A percentile compares a stretch with the other conserved stretches of the same genome.
Evolutionary conservation across 2,329 filamentous ascomycete genomes (phyloP).

Genomic region (Seiridium cupressi): DNA sequence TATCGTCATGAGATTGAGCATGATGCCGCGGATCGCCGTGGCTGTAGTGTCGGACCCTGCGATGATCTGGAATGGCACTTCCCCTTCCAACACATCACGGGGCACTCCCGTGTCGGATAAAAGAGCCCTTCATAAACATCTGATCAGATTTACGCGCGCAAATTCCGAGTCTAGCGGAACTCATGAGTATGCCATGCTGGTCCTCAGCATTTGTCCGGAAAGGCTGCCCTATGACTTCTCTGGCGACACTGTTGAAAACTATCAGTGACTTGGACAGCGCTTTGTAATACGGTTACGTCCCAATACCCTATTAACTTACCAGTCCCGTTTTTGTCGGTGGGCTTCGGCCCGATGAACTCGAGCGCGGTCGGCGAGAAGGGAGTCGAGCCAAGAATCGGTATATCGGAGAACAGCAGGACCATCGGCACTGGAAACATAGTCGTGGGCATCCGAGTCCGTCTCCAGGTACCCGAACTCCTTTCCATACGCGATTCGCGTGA

Average conservation of each 20-base stretch:
- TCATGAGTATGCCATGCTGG: slow-evolving; percentile 4
- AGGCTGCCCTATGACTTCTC: background rate
- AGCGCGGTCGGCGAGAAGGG: background rate
- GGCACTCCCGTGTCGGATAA: slow-evolving; percentile 41
- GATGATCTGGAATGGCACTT: slow-evolving; percentile 23
- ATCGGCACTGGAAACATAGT: slow-evolving; percentile 38
- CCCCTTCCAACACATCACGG: slow-evolving; percentile 39
- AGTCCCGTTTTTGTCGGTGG: slow-evolving; percentile 13
- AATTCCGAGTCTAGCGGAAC: background rate
- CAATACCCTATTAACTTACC: slow-evolving; percentile 14
- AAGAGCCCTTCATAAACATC: slow-evolving; percentile 18
- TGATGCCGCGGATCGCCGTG: slow-evolving; percentile 43
- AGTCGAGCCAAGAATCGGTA: background rate
- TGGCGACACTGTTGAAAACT: background rate
- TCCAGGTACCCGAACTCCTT: slow-evolving; percentile 40
- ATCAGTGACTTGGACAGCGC: no score
- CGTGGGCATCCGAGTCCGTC: slow-evolving; percentile 38
- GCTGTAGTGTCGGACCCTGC: slow-evolving; percentile 50
- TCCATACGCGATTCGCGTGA: slow-evolving; percentile 46
- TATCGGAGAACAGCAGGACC: slow-evolving; percentile 23
- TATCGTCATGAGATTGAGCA: slow-evolving; percentile 46
- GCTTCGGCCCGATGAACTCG: background rate
- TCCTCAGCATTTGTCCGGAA: background rate
- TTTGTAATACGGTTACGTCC: no score
- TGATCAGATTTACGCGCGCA: no score